phyloP scores from a whole-genome alignment of 257 asterid genomes.

The Euphrasia confusa region DNA sequence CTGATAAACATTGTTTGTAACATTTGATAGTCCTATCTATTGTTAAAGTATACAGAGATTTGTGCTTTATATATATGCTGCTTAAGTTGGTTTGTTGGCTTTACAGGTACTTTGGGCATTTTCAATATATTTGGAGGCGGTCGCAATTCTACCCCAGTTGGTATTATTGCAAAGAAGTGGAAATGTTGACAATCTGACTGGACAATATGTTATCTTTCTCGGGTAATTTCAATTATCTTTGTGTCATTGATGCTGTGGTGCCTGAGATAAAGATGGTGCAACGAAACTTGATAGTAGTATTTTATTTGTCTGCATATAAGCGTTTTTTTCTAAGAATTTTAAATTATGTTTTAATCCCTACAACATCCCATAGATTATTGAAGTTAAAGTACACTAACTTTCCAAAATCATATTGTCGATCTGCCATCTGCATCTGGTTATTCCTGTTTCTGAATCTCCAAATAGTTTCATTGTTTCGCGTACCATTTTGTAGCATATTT shows the following conservation, averaged over 20 bases:
- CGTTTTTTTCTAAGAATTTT: too few species aligned
- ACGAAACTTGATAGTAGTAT: not conserved
- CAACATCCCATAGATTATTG: not conserved
- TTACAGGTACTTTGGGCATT: conserved; percentile 84
- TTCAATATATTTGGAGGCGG: conserved; percentile 67
- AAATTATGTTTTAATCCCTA: not conserved
- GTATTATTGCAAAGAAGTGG: conserved; percentile 96
- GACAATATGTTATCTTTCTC: conserved; percentile 91
- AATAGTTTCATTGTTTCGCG: not conserved
- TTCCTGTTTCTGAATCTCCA: not conserved
- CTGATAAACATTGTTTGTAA: not conserved
- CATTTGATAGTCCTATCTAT: not conserved
- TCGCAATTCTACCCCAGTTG: conserved; percentile 79
- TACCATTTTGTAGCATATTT: conserved; percentile 1
- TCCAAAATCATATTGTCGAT: not conserved
- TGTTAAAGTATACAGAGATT: conserved; percentile 3
- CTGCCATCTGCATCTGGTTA: conserved; percentile 1
- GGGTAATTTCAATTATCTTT: conserved; percentile 52
- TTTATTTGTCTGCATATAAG: too few species aligned
- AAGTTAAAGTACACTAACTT: not conserved
- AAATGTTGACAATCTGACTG: conserved; percentile 90
- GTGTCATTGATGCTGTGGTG: conserved; percentile 2
- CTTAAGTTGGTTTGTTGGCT: too few species aligned
- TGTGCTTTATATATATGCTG: not conserved
- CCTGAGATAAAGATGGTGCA: not conserved